phyloP scores from a whole-genome alignment of 2,329 filamentous ascomycete species.

The Exophiala sp. region DNA sequence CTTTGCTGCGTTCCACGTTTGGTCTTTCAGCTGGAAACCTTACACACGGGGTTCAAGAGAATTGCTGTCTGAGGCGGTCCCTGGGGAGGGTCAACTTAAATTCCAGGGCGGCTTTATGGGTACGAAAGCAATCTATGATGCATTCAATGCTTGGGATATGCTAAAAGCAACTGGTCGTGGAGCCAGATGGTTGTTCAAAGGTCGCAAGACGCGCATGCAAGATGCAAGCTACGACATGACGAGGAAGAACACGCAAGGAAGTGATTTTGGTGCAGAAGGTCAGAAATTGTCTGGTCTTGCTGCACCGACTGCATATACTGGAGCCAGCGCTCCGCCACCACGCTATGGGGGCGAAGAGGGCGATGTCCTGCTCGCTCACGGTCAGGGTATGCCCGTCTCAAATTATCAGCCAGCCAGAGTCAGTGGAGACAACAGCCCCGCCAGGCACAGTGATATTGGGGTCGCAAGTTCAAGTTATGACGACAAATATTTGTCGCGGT shows the following conservation, averaged over 20 bases:
- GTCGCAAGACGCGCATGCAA: constrained; percentile 51
- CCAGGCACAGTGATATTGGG: constrained; percentile 22
- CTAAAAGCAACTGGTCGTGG: constrained; percentile 74
- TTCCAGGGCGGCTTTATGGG: constrained; percentile 66
- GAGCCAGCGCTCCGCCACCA: constrained; percentile 4
- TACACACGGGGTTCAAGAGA: constrained; percentile 55
- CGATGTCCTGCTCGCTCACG: constrained; percentile 37
- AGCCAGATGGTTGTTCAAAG: constrained; percentile 76
- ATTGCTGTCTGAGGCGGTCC: constrained; percentile 47
- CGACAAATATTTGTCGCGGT: constrained; percentile 11
- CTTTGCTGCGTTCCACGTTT: constrained; percentile 74
- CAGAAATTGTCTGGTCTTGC: constrained; percentile 15
- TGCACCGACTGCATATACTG: constrained; percentile 10
- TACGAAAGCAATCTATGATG: constrained; percentile 63
- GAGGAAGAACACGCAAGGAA: constrained; percentile 15
- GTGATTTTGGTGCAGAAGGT: constrained; percentile 9
- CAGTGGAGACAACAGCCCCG: constrained; percentile 2
- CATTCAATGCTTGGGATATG: constrained; percentile 78
- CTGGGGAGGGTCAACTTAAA: constrained; percentile 35
- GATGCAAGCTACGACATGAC: constrained; percentile 39
- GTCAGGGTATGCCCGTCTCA: constrained; percentile 36
- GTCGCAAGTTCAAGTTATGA: constrained; percentile 20
- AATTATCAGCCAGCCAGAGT: background rate
- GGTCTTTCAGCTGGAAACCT: constrained; percentile 73
- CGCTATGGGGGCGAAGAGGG: constrained; percentile 34